Base-by-base conservation (phyloP, 1,284 basidiomycete genomes). In the Polyporus tsugae region DNA sequence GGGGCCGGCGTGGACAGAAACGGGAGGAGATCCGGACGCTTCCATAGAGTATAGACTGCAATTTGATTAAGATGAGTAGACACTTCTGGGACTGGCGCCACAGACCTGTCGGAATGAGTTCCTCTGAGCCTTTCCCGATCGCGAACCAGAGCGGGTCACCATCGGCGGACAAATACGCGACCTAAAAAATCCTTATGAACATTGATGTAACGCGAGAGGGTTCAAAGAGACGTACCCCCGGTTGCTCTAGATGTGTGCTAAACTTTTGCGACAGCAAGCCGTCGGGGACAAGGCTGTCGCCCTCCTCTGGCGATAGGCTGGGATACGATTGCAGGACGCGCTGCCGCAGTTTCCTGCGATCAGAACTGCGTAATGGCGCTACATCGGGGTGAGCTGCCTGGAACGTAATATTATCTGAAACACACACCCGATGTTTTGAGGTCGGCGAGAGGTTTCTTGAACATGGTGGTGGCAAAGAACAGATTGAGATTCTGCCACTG, bases 111-210 rank as follows among this genome's bases (percentile, higher is more conserved):
- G 93, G 93, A 53, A 95, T 86, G 36, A 93, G 82, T 70, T 87
- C 89, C 66, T 87, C 87, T 67, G 82, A 85, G 65, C 82, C 86
- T 78, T 90, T 91, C 46, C 92, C 93, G 39, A 93, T 78, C 0
- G 88, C 88, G 77, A 96, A 93, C 94, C 95, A 96, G 29, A 96
- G 80, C 1, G 94, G 94, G 75, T 94, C 89, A 15, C 93, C 92
- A 35, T 90, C 88, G 0, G 86, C 78, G 4, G 87, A 86, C n/a
- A 91, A 76, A 78, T 93, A 92, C 4, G 87, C 85, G 33, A 87
- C 80, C 90, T 91, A 61, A 42, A 41, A 33, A 9, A 65, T n/a
- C 36, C 29, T 6, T 55, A 6, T 25, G 46, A 4, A 25, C n/a
- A 49, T 60, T 62, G 38, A 42, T 6, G 6, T 42, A 6, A 42